Conservation (phyloP, 2,329 filamentous ascomycete species). For the Penicillium sp. region DNA sequence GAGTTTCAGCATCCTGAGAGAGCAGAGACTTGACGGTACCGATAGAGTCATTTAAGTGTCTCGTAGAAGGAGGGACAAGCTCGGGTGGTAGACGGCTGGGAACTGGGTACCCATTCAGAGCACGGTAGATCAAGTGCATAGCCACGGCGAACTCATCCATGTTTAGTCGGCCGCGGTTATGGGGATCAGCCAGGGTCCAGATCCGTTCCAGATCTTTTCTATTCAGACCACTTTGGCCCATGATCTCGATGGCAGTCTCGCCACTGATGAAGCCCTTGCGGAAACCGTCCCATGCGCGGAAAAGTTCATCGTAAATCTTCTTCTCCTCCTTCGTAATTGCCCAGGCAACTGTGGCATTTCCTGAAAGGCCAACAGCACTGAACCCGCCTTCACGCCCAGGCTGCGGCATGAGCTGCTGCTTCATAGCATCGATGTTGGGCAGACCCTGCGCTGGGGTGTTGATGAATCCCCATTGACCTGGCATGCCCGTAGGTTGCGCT, state of each 20-base stretch:
- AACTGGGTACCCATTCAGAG: constrained; percentile 88
- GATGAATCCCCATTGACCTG: constrained; percentile 96
- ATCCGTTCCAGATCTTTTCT: constrained; percentile 83
- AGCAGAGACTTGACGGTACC: constrained; percentile 85
- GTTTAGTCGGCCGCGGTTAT: constrained; percentile 87
- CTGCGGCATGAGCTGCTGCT: constrained; percentile 95
- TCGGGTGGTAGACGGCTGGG: constrained; percentile 81
- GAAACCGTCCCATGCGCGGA: constrained; percentile 93
- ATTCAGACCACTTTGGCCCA: constrained; percentile 87
- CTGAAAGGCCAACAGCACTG: constrained; percentile 76
- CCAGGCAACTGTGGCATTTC: constrained; percentile 95
- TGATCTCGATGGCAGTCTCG: constrained; percentile 89
- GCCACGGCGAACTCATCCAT: constrained; percentile 96
- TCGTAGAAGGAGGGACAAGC: constrained; percentile 84
- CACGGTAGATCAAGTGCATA: constrained; percentile 98
- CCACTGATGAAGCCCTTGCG: constrained; percentile 86
- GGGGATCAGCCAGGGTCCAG: constrained; percentile 88
- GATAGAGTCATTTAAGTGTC: constrained; percentile 86
- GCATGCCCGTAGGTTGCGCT: constrained; percentile 84
- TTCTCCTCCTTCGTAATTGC: constrained; percentile 98
- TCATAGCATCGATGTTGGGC: constrained; percentile 85
- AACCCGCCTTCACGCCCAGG: constrained; percentile 78
- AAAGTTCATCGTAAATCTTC: constrained; percentile 87
- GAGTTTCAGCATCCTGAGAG: constrained; percentile 75
- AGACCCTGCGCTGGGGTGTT: constrained; percentile 83